Conservation (phyloP, 2,329 filamentous ascomycete genomes). For the Ascochyta viciae-villosae region DNA sequence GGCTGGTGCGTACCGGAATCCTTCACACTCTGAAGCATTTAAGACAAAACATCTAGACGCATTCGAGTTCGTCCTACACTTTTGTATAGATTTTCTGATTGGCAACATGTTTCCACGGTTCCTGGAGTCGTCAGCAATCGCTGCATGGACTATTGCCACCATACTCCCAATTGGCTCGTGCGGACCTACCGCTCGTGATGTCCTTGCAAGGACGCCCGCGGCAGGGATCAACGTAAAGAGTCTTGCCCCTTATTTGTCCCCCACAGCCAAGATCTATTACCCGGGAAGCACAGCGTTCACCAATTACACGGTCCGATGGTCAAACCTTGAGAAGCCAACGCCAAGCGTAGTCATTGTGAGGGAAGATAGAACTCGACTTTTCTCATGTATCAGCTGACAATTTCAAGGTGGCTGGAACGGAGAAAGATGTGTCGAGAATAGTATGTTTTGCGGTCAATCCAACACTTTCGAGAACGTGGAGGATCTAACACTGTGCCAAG, state of each 20-base stretch:
- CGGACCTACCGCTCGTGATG: conserved; percentile 14
- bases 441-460: conserved; percentile 14
- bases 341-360: conserved; percentile 26
- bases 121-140: conserved; percentile 12
- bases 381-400: too few relatives aligned
- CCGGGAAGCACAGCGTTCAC: conserved; percentile 23
- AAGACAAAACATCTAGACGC: background rate
- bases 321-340: conserved; percentile 27
- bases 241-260: conserved; percentile 25
- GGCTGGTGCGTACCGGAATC: background rate
- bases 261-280: conserved; percentile 24
- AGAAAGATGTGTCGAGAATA: conserved; percentile 30
- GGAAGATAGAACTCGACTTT: too few relatives aligned
- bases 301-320: conserved; percentile 26
- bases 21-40: background rate
- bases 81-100: background rate
- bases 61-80: background rate
- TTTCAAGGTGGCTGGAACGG: conserved; percentile 16
- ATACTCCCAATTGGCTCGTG: conserved; percentile 15
- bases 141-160: conserved; percentile 16
- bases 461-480: background rate
- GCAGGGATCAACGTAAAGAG: conserved; percentile 25
- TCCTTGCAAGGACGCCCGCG: conserved; percentile 19
- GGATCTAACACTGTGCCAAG: conserved; percentile 32
- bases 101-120: conserved; percentile 21